Percentiles rank a stretch among this genome's conserved stretches.
phyloP scores from a whole-genome alignment of 2,329 filamentous ascomycete genomes.

The Arthrobotrys sinensis region DNA sequence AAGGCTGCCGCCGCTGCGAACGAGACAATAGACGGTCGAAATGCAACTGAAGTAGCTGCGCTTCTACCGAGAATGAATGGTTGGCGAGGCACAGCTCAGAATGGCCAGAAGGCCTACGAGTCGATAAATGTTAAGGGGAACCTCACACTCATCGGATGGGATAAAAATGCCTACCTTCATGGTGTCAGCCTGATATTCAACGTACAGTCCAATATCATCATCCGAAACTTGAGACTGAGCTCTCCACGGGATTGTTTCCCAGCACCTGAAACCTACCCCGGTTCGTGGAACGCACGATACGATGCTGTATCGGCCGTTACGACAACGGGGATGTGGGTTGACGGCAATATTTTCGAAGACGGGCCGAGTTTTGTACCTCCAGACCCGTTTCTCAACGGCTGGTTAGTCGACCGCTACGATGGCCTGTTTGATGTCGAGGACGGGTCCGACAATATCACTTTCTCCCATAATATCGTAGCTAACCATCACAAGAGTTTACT shows the following conservation, averaged over 20 bases:
- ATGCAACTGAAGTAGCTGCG: constrained; percentile 45
- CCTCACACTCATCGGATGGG: constrained; percentile 56
- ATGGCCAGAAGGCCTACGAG: constrained; percentile 60
- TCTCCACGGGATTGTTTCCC: constrained; percentile 61
- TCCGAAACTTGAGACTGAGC: constrained; percentile 59
- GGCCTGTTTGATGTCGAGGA: constrained; percentile 61
- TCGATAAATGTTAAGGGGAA: constrained; percentile 56
- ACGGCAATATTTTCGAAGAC: constrained; percentile 61
- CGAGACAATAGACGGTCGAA: constrained; percentile 52
- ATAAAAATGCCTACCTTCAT: constrained; percentile 43
- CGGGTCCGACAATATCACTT: constrained; percentile 62
- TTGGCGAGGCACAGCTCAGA: constrained; percentile 61
- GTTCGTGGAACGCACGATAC: constrained; percentile 61
- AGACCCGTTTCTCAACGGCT: constrained; percentile 52
- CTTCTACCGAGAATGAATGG: constrained; percentile 59
- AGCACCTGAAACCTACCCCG: constrained; percentile 61
- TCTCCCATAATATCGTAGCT: constrained; percentile 61
- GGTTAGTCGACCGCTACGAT: constrained; percentile 58
- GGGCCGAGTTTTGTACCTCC: constrained; percentile 48
- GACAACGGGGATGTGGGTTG: constrained; percentile 61
- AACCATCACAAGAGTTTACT: constrained; percentile 62
- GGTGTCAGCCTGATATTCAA: constrained; percentile 60
- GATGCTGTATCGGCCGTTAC: constrained; percentile 61
- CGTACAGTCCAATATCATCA: constrained; percentile 56
- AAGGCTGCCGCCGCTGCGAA: constrained; percentile 45